Evolutionary conservation across 1,284 basidiomycete genomes (phyloP).

Genomic region (Apiotrichum gamsii): DNA sequence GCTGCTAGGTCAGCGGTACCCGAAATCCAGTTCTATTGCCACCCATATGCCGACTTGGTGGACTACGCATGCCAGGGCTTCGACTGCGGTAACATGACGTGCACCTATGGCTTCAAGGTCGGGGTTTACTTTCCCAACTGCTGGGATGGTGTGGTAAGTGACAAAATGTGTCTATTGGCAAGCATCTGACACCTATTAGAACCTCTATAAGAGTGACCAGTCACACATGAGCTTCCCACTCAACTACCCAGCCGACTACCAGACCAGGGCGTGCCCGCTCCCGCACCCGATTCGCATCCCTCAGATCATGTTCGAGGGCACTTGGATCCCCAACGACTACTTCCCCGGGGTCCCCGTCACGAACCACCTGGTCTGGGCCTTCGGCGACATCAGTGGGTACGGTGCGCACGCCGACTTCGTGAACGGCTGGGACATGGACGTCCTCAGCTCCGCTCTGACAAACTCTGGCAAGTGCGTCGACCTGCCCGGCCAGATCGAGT

Average conservation of each 20-base stretch:
- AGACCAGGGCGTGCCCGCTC: slow-evolving; percentile 25
- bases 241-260: neutral
- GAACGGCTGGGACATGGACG: slow-evolving; percentile 29
- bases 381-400: slow-evolving; percentile 36
- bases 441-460: slow-evolving; percentile 26
- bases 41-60: neutral
- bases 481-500: slow-evolving; percentile 13
- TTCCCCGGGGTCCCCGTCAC: slow-evolving; percentile 20
- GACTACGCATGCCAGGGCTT: slow-evolving; percentile 9
- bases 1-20: neutral
- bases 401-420: neutral
- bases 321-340: slow-evolving; percentile 18
- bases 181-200: too few species aligned
- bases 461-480: slow-evolving; percentile 20
- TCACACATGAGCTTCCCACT: slow-evolving; percentile 33
- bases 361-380: slow-evolving; percentile 38
- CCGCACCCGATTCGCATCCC: slow-evolving; percentile 37
- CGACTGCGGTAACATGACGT: slow-evolving; percentile 29
- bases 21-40: too few species aligned
- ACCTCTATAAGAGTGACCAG: slow-evolving; percentile 27
- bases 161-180: too few species aligned
- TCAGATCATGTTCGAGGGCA: slow-evolving; percentile 34
- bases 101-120: slow-evolving; percentile 28
- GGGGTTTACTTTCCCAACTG: slow-evolving; percentile 31
- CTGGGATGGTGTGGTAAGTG: slow-evolving; percentile 32